Conservation (phyloP, 345 rosid species). For the Gossypium longicalyx region DNA sequence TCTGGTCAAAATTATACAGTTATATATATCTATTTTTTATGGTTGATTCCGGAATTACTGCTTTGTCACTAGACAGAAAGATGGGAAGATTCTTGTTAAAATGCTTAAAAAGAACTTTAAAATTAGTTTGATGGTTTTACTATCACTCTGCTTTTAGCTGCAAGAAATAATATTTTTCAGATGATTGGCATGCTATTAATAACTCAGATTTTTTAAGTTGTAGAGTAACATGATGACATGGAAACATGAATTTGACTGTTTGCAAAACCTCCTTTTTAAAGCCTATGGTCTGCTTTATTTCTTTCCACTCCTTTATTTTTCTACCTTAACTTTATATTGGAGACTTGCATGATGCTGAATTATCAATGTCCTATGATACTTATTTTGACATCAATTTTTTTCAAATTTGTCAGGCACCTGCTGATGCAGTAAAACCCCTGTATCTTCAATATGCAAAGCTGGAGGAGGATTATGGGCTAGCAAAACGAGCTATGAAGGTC, state of each 20-base stretch:
- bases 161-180: neutral
- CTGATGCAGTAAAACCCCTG: slow-evolving; percentile 79
- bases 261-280: neutral
- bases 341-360: neutral
- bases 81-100: neutral
- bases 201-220: neutral
- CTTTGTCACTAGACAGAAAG: neutral
- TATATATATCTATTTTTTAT: neutral
- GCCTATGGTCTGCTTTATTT: neutral
- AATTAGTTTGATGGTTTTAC: neutral
- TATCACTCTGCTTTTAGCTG: neutral
- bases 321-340: neutral
- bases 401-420: slow-evolving; percentile 59
- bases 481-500: slow-evolving; percentile 95
- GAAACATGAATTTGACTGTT: neutral
- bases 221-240: neutral
- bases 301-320: neutral
- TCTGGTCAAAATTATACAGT: neutral
- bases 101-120: neutral
- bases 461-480: slow-evolving; percentile 92
- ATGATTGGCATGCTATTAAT: neutral
- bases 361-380: neutral
- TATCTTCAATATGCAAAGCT: slow-evolving; percentile 95
- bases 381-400: neutral
- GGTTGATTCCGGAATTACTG: neutral